Evolutionary conservation across 495 filamentous ascomycete species (phyloP).

Genomic region (Hypoxylon fragiforme): DNA sequence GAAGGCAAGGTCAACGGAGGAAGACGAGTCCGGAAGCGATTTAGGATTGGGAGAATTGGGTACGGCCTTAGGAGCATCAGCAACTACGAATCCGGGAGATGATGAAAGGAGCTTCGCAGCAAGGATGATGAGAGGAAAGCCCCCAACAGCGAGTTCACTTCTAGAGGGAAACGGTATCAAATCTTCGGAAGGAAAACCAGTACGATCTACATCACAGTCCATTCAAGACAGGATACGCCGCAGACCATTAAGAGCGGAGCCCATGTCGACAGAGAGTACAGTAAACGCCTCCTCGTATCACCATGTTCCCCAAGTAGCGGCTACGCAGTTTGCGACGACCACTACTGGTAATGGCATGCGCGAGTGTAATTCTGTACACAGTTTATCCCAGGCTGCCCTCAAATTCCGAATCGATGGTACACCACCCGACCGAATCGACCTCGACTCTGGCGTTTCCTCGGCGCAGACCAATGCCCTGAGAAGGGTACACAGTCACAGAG

Average conservation of each 20-base stretch:
- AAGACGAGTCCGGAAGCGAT: slow-evolving; percentile 15
- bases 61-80: background rate
- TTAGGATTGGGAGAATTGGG: background rate
- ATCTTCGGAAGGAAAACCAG: slow-evolving; percentile 8
- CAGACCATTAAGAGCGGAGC: slow-evolving; percentile 7
- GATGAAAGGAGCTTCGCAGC: slow-evolving; percentile 23
- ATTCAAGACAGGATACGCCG: slow-evolving; percentile 28
- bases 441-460: slow-evolving; percentile 11
- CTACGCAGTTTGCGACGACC: slow-evolving; percentile 53
- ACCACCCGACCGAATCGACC: slow-evolving; percentile 8
- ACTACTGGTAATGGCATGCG: slow-evolving; percentile 47
- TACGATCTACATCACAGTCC: slow-evolving; percentile 23
- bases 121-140: slow-evolving; percentile 17
- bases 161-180: slow-evolving; percentile 3
- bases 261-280: background rate
- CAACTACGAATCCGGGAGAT: slow-evolving; percentile 3
- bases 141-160: background rate
- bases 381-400: slow-evolving; percentile 44
- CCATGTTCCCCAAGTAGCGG: slow-evolving; percentile 52
- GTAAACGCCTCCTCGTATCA: slow-evolving; percentile 11
- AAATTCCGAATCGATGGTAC: slow-evolving; percentile 38
- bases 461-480: slow-evolving; percentile 30
- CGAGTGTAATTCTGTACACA: slow-evolving; percentile 40
- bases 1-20: slow-evolving; percentile 20
- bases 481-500: slow-evolving; percentile 18